Base-by-base conservation (phyloP, 805 yeast species). In the Hanseniaspora vineae region DNA sequence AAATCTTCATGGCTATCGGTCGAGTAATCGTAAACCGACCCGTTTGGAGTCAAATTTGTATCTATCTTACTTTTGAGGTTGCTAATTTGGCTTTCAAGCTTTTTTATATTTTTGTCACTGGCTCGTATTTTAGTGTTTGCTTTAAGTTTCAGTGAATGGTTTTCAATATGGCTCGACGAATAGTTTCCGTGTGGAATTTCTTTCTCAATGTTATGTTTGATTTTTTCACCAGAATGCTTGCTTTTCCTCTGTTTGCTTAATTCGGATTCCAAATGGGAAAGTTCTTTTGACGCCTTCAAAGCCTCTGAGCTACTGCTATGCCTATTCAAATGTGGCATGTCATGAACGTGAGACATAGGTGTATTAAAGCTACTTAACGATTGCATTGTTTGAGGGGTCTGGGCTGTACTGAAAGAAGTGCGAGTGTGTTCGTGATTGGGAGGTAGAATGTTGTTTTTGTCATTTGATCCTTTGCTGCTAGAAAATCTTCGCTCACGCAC, bases 91-190 rank as follows among this genome's bases (percentile, higher is more conserved):
- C 51, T 55, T 33, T 61, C 66, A 2, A 58, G 31, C 43, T 49
- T 57, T 42, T 58, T 63, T 14, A 64, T 61, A 12, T 53, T 50
- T 39, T 55, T 57, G 35, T 58, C 65, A 15, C 55, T 48, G 47
- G 63, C 66, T 45, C 65, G 54, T 12, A 64, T 54, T 42, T 60
- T 61, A 10, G 62, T 57, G 45, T 61, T 64, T 2, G 65, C 55
- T 46, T 57, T 59, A 4, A 65, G 58, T 33, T 62, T 57, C 54
- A 58, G 51, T 1, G 67, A 60, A 51, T 65, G 66, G 39, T 59
- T 57, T 32, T 62, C 63, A 31, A 64, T 46, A 54, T 64, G 67
- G n/a, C 60, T 64, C 2, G 66, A 60, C 2, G 66, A 62, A 40
- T 65, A 65, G 3, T 58, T 54, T 18, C 66, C 67, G 18, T 59